These are phyloP conservation scores for Endogone sp. DNA, from an alignment of 192 early-diverging fungal species.

Conservation along the genomic window DNA sequence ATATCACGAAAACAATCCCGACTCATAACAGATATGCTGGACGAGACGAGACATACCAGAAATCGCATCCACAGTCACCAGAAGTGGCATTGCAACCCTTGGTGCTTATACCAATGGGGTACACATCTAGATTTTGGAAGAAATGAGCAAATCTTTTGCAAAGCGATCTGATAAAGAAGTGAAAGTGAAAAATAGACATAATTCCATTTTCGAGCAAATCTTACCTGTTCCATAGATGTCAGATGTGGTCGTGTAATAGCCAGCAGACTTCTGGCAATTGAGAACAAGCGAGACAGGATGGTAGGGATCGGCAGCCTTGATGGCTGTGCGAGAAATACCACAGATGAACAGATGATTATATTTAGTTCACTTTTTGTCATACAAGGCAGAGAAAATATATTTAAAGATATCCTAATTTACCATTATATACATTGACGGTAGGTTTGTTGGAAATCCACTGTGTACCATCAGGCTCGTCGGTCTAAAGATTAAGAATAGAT, in stretches of 20 bases:
- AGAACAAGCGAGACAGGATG: constrained; percentile 19
- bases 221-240: constrained; percentile 14
- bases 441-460: not conserved
- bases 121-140: constrained; percentile 18
- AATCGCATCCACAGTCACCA: constrained; percentile 16
- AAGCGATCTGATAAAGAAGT: too few relatives aligned
- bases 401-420: not conserved
- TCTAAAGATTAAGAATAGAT: not conserved
- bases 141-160: too few relatives aligned
- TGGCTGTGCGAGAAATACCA: not conserved
- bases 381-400: not conserved
- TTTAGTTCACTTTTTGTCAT: too few relatives aligned
- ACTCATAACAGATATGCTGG: too few relatives aligned
- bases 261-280: constrained; percentile 4
- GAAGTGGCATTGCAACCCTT: not conserved
- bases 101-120: constrained; percentile 14
- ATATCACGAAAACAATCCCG: too few relatives aligned
- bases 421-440: not conserved
- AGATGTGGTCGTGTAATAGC: constrained; percentile 2
- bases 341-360: not conserved
- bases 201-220: too few relatives aligned
- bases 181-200: too few relatives aligned
- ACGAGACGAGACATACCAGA: constrained; percentile 10
- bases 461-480: not conserved
- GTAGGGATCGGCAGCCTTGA: constrained; percentile 17